phyloP scores from a whole-genome alignment of 169 alveolate species.

The Plasmodium relictum region DNA sequence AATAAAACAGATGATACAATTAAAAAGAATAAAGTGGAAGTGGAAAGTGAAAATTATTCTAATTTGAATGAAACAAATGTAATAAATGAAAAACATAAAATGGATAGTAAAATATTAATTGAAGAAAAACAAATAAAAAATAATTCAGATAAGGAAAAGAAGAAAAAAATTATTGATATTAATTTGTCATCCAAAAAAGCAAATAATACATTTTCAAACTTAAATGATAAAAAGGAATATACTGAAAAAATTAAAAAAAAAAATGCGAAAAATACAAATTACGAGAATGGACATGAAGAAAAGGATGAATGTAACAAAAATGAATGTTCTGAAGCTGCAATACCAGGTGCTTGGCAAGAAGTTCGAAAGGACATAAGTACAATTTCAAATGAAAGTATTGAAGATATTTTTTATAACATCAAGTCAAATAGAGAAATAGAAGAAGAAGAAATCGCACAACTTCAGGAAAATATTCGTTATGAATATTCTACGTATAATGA shows the following conservation, averaged over 20 bases:
- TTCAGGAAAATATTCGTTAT: conserved; percentile 41
- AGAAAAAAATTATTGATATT: conserved; percentile 8
- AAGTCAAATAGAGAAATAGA: conserved; percentile 61
- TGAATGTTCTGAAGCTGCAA: conserved; percentile 22
- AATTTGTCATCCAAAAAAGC: conserved; percentile 6
- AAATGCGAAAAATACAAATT: neutral
- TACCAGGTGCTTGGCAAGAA: conserved; percentile 68
- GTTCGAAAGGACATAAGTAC: conserved; percentile 35
- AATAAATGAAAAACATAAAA: neutral
- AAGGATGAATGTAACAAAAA: neutral
- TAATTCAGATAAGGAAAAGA: conserved; percentile 1
- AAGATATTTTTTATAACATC: conserved; percentile 57
- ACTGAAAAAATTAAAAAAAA: neutral
- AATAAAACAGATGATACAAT: neutral
- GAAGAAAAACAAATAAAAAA: neutral
- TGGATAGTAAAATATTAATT: conserved; percentile 1
- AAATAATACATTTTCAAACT: neutral
- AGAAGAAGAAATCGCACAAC: conserved; percentile 23
- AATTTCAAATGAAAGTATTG: conserved; percentile 55
- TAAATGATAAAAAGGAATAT: conserved; percentile 10
- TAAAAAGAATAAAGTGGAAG: neutral
- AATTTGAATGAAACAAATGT: neutral
- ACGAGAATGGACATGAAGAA: neutral
- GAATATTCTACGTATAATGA: conserved; percentile 63
- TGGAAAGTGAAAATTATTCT: neutral